A percentile compares a stretch with the other conserved stretches of the same genome.
Evolutionary conservation across 495 filamentous ascomycete genomes (phyloP).

Genomic region (Aspergillus sparsus): DNA sequence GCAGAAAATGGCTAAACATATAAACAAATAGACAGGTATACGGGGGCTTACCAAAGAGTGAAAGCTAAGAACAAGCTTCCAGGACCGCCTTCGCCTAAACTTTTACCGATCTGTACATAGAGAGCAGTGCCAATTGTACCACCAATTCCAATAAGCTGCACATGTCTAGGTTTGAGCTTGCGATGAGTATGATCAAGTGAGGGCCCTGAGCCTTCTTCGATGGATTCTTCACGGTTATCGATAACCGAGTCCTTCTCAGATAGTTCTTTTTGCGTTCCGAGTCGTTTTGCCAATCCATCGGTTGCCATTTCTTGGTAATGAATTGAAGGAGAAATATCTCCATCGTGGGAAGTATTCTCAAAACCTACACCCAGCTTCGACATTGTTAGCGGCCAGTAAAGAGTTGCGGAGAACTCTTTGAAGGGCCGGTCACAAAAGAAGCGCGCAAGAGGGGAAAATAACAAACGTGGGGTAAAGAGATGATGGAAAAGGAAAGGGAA

Average conservation of each 20-base stretch:
- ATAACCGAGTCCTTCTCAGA: constrained; percentile 25
- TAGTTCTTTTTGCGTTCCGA: constrained; percentile 10
- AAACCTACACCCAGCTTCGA: not conserved
- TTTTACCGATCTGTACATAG: constrained; percentile 72
- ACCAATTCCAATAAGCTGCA: constrained; percentile 75
- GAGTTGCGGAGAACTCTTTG: not conserved
- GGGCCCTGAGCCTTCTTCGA: constrained; percentile 31
- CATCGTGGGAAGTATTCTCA: constrained; percentile 8
- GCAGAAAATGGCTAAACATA: not conserved
- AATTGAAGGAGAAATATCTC: constrained; percentile 17
- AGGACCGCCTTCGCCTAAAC: constrained; percentile 70
- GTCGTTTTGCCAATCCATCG: constrained; percentile 20
- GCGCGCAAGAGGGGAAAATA: not conserved
- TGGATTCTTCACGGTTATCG: constrained; percentile 25
- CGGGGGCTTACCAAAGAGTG: constrained; percentile 35
- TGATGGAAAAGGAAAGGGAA: not conserved
- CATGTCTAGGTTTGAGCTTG: constrained; percentile 64
- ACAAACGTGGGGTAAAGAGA: constrained; percentile 4
- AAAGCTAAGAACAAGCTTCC: constrained; percentile 77
- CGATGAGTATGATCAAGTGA: constrained; percentile 54
- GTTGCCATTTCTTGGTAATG: constrained; percentile 20
- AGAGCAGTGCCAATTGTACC: constrained; percentile 81
- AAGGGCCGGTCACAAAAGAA: not conserved
- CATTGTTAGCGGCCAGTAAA: constrained; percentile 6
- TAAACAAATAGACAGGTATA: not conserved